Evolutionary conservation across 495 filamentous ascomycete species (phyloP).

Genomic region (Lophiostoma macrostomum): DNA sequence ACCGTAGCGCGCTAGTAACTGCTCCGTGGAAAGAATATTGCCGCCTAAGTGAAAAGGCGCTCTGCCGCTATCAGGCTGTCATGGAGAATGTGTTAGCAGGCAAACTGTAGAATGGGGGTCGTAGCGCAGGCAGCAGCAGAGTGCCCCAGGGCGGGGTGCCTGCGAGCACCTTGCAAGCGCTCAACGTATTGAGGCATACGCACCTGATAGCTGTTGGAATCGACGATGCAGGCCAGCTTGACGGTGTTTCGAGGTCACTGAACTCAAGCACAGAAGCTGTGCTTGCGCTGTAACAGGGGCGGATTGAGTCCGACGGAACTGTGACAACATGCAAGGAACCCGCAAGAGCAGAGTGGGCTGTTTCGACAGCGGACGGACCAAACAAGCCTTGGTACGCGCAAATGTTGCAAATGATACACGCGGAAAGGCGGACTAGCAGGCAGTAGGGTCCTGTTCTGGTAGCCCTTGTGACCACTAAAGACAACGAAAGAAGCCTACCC

Average conservation of each 20-base stretch:
- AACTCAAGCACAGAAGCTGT: conserved; percentile 5
- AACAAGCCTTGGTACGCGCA: conserved; percentile 15
- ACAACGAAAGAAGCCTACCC: conserved; percentile 17
- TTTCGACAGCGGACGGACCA: conserved; percentile 20
- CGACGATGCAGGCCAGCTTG: conserved; percentile 37
- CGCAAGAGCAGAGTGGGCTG: conserved; percentile 3
- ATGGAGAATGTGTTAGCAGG: conserved; percentile 25
- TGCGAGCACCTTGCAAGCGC: conserved; percentile 17
- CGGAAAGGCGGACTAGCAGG: conserved; percentile 9
- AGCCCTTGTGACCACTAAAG: conserved; percentile 27
- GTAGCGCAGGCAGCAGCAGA: conserved; percentile 32
- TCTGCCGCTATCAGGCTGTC: conserved; percentile 31
- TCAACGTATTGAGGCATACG: conserved; percentile 25
- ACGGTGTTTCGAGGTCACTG: conserved; percentile 29
- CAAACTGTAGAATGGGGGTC: conserved; percentile 19
- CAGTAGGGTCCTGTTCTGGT: conserved; percentile 11
- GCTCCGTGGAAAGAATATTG: conserved; percentile 19
- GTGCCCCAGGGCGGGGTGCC: conserved; percentile 21
- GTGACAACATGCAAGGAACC: conserved; percentile 28
- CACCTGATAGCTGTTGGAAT: conserved; percentile 34
- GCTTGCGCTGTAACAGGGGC: conserved; percentile 12
- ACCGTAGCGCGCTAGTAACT: conserved; percentile 30
- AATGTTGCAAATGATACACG: conserved; percentile 18
- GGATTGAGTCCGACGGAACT: conserved; percentile 7
- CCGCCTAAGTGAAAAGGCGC: conserved; percentile 30